A percentile compares a stretch with the other conserved stretches of the same genome.
Conservation (phyloP, 2,329 filamentous ascomycete species). For the Colletotrichum scovillei region DNA sequence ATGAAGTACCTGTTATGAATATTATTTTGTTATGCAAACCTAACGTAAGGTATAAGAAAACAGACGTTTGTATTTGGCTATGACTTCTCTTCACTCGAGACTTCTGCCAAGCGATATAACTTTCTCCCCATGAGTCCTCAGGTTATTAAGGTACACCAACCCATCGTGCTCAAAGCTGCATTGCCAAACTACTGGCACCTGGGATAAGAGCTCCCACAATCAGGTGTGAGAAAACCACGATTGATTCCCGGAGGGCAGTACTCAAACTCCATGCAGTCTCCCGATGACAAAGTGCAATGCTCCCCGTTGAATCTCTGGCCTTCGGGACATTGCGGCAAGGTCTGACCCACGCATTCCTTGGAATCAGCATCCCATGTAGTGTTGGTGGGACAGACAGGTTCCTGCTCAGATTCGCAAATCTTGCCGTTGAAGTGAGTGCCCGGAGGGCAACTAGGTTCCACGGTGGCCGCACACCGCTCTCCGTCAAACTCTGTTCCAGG, state of each 20-base stretch:
- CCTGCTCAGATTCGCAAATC: not conserved
- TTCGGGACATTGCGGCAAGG: not conserved
- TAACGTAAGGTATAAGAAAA: too few relatives aligned
- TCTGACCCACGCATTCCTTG: not conserved
- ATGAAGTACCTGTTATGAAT: too few relatives aligned
- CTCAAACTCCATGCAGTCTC: not conserved
- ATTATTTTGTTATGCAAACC: too few relatives aligned
- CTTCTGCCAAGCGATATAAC: too few relatives aligned
- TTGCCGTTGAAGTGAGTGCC: not conserved
- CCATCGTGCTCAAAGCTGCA: too few relatives aligned
- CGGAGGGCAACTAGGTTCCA: not conserved
- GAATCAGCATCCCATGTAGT: not conserved
- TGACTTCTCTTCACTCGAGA: not conserved
- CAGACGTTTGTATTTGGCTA: too few relatives aligned
- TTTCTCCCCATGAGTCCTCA: too few relatives aligned
- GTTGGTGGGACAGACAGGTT: not conserved
- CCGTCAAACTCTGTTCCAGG: not conserved
- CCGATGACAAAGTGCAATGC: not conserved
- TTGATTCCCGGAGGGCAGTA: not conserved
- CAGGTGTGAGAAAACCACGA: not conserved
- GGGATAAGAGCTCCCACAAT: not conserved
- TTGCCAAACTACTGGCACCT: not conserved
- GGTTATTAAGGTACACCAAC: too few relatives aligned
- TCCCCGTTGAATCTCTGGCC: not conserved
- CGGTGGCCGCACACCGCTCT: not conserved